These are phyloP conservation scores for Rhizopus delemar DNA, from an alignment of 371 early-diverging fungal species.

Conservation along the genomic window DNA sequence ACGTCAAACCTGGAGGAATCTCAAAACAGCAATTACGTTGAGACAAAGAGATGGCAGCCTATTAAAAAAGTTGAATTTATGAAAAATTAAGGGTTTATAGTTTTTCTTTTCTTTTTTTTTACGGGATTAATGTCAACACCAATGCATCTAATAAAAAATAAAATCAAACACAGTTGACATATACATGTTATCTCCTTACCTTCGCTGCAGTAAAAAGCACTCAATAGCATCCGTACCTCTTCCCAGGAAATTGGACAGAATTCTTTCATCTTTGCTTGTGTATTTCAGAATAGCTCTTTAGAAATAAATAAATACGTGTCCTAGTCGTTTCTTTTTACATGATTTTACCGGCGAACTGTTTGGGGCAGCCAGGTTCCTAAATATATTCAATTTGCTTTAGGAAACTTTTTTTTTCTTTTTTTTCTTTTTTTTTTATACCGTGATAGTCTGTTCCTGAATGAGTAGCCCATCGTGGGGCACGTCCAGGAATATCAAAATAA, in stretches of 20 bases:
- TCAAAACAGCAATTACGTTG: slow-evolving; percentile 86
- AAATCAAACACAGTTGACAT: not conserved
- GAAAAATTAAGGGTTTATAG: not conserved
- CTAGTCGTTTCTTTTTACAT: not conserved
- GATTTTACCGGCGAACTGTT: slow-evolving; percentile 72
- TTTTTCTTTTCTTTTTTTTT: slow-evolving; percentile 3
- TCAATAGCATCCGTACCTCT: slow-evolving; percentile 95
- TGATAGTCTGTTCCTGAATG: slow-evolving; percentile 93
- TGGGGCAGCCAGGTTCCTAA: slow-evolving; percentile 92
- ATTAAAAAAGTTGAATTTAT: not conserved
- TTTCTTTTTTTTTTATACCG: slow-evolving; percentile 40
- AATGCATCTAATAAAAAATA: slow-evolving; percentile 53
- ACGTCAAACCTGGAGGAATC: slow-evolving; percentile 67
- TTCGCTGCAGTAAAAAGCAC: slow-evolving; percentile 77
- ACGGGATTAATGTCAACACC: slow-evolving; percentile 91
- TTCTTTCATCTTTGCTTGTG: slow-evolving; percentile 73
- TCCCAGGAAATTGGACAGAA: slow-evolving; percentile 89
- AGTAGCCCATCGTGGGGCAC: slow-evolving; percentile 90
- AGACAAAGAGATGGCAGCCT: slow-evolving; percentile 81
- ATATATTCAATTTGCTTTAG: not conserved
- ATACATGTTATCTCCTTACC: slow-evolving; percentile 36
- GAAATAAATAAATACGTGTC: not conserved
- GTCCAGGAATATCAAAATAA: slow-evolving; percentile 87
- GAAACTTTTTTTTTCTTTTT: not conserved
- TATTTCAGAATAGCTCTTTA: slow-evolving; percentile 72